Base-by-base conservation (phyloP, 768 basidiomycete species). In the Lanmaoa rubissima region DNA sequence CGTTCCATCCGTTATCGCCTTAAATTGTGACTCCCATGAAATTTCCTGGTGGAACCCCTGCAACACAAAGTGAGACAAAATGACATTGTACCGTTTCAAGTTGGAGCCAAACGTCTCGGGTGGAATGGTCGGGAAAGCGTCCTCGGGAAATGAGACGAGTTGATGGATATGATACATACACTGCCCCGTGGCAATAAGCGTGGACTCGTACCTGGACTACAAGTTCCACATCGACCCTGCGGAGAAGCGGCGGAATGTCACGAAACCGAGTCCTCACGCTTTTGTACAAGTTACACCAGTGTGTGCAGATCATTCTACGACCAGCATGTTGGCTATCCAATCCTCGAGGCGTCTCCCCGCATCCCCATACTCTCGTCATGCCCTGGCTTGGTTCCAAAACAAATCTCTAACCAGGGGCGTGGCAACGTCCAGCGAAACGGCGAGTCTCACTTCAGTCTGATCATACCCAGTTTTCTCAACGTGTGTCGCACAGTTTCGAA, bases 401-500 rank as follows among this genome's bases (percentile, higher is more conserved):
- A 19, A 45, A 51, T 8, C 36, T 14, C 34, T 53, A 21, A 42
- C 53, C 13, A 65, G 64, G n/a, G 47, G 52, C 21, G 8, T 70
- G 17, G 58, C 66, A 21, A 69, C 61, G 1, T 60, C 68, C 5
- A 56, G 47, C 51, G 65, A 61, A 53, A 50, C 60, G 46, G 68
- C 39, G 28, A 63, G 68, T 60, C 21, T 3, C 17, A 32, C 19
- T 11, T 44, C 7, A 7, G 24, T 48, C 28, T 31, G 26, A 5
- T 31, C 46, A 3, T 28, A 0, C 10, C n/a, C 36, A 32, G 10
- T 4, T 40, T 39, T 46, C 55, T 59, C 19, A 61, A 26, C 40
- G 12, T n/a, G 13, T 14, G 53, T 1, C 34, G 1, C 9, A 38
- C 39, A 84, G 81, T 73, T 85, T 34, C 70, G 61, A 53, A 84